Base-by-base conservation (phyloP, 768 basidiomycete genomes). In the Hemileccinum rubropunctum region DNA sequence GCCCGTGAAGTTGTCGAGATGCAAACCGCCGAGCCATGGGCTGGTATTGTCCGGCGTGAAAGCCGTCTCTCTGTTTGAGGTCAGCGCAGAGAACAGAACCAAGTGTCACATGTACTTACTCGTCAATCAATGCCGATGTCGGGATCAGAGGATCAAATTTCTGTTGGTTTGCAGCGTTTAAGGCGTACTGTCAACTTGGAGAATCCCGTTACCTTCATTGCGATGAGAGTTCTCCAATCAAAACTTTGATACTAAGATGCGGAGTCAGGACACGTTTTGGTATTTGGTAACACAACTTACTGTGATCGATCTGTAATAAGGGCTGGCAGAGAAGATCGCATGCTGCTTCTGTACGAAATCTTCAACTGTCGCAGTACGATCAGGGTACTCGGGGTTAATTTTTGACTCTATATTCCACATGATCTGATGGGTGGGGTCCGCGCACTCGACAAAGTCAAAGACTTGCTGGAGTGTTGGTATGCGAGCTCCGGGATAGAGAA, bases 321-420 rank as follows among this genome's bases (percentile, higher is more conserved):
- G 74, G 50, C 84, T 87, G 13, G 68, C 69, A 21, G 67, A 56
- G 57, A 89, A 88, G 36, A 76, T 66, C 9, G 74, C 76, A 57
- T 84, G 74, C 58, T 89, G 86, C 30, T 73, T 76, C 44, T 64
- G 67, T 9, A 87, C 86, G 58, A 88, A 88, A 45, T 80, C 79
- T 15, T 79, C 69, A 15, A 82, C 81, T 15, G 71, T 63, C 14
- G 67, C 70, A 15, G 86, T 86, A 34, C 72, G 70, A 53, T 78
- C 74, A 6, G 78, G 74, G 44, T 71, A 58, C n/a, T 65, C 71
- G 4, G 86, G 70, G 53, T 87, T 76, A 49, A 87, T 77, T 64
- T 88, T 89, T 14, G 85, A 86, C 70, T 91, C 90, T 54, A 92
- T 84, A 62, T 91, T 91, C 78, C 83, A 88, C 33, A 72, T 66